These are phyloP conservation scores for Blastomyces emzantsi DNA, from an alignment of 2,329 filamentous ascomycete genomes.

Conservation along the genomic window DNA sequence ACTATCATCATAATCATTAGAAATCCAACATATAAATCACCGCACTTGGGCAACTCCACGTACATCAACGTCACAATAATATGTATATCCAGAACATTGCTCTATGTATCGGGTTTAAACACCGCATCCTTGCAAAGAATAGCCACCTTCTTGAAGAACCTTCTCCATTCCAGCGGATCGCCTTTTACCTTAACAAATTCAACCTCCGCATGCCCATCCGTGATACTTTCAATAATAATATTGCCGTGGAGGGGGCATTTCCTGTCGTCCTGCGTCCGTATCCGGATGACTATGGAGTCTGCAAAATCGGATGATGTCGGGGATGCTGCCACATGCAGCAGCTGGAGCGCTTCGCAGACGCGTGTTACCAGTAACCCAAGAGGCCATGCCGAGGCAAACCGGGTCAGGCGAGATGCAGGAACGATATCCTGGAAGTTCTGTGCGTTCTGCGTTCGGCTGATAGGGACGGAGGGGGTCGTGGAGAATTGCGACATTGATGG, in stretches of 20 bases:
- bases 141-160: constrained; percentile 95
- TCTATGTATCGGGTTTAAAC: constrained; percentile 47
- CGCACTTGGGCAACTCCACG: neutral
- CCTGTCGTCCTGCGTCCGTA: constrained; percentile 58
- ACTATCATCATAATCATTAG: constrained; percentile 1
- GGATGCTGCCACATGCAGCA: constrained; percentile 65
- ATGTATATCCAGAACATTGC: constrained; percentile 1
- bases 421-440: constrained; percentile 85
- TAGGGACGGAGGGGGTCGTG: constrained; percentile 63
- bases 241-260: constrained; percentile 38
- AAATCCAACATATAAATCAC: neutral
- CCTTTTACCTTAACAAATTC: constrained; percentile 91
- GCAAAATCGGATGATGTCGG: constrained; percentile 38
- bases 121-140: constrained; percentile 80
- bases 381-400: constrained; percentile 81
- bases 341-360: constrained; percentile 70
- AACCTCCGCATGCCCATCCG: constrained; percentile 64
- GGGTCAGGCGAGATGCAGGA: constrained; percentile 74
- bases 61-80: neutral
- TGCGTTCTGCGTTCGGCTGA: constrained; percentile 81
- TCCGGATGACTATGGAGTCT: constrained; percentile 55
- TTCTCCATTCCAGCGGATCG: constrained; percentile 90
- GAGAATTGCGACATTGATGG: constrained; percentile 80
- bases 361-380: constrained; percentile 67
- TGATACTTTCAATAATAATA: constrained; percentile 37